These are phyloP conservation scores for Golubevia pallescens DNA, from an alignment of 1,284 basidiomycete genomes.

Conservation along the genomic window DNA sequence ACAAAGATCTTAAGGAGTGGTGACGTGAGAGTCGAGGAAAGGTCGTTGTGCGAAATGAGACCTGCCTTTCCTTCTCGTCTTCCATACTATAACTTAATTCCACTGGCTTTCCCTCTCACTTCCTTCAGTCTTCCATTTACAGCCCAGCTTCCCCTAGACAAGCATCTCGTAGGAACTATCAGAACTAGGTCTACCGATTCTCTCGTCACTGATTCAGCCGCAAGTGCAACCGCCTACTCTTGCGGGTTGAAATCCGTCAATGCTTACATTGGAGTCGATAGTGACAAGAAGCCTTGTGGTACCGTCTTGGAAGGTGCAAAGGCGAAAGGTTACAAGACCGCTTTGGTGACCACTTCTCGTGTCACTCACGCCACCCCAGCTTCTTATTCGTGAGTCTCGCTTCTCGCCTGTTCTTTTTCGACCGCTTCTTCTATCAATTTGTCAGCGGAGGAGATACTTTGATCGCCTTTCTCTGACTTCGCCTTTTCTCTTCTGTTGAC, in stretches of 20 bases:
- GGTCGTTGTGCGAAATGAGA: no score
- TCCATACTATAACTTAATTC: background rate
- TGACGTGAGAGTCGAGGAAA: constrained; percentile 1
- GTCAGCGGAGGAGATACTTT: no score
- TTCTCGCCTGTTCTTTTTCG: no score
- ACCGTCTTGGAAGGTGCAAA: constrained; percentile 64
- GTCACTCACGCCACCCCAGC: constrained; percentile 62
- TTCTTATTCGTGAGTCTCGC: constrained; percentile 26
- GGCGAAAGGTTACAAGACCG: constrained; percentile 51
- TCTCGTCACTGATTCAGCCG: constrained; percentile 64
- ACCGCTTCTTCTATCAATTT: no score
- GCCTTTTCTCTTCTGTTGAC: background rate
- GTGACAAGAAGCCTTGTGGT: constrained; percentile 57
- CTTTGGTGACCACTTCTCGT: constrained; percentile 56
- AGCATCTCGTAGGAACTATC: constrained; percentile 51
- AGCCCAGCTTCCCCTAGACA: constrained; percentile 50
- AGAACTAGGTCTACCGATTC: constrained; percentile 55
- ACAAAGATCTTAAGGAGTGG: no score
- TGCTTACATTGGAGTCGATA: constrained; percentile 58
- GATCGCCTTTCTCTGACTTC: background rate
- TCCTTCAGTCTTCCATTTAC: constrained; percentile 18
- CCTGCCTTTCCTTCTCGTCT: no score
- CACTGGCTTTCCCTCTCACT: background rate
- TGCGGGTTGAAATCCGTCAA: constrained; percentile 55
- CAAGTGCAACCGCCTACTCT: constrained; percentile 59